Conservation (phyloP, 2,329 filamentous ascomycete species). For the Trichophyton equinum region DNA sequence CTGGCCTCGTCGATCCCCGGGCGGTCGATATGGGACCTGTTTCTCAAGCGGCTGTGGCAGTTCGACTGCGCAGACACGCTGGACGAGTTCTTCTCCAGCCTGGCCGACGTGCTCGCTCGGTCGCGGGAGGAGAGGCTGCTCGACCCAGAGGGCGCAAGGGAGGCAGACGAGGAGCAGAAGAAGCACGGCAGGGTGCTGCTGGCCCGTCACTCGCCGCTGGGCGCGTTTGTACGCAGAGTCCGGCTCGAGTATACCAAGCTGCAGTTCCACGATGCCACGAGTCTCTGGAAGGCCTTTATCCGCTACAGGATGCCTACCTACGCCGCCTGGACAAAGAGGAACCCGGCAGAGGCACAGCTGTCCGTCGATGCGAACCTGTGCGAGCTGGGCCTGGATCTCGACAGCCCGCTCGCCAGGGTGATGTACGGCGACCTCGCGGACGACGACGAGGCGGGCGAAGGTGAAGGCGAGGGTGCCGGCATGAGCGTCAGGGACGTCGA, state of each 20-base stretch:
- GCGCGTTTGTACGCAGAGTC: constrained; percentile 63
- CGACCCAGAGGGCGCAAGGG: constrained; percentile 41
- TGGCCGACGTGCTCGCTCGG: constrained; percentile 47
- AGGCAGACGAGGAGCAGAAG: constrained; percentile 27
- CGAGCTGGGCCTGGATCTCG: constrained; percentile 43
- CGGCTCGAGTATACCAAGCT: constrained; percentile 68
- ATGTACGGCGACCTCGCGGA: constrained; percentile 39
- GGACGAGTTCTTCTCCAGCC: constrained; percentile 58
- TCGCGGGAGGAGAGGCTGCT: constrained; percentile 48
- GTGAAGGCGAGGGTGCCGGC: constrained; percentile 18
- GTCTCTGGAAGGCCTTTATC: constrained; percentile 73
- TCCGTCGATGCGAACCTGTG: constrained; percentile 53
- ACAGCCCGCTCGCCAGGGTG: constrained; percentile 37
- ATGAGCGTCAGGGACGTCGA: constrained; percentile 51
- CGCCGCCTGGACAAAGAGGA: constrained; percentile 44
- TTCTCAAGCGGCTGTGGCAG: constrained; percentile 69
- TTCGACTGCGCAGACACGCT: constrained; percentile 71
- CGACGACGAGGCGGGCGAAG: constrained; percentile 24
- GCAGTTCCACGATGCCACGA: constrained; percentile 64
- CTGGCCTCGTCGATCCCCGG: constrained; percentile 51
- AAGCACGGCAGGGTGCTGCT: constrained; percentile 45
- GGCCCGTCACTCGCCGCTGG: constrained; percentile 64
- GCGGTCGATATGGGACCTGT: constrained; percentile 73
- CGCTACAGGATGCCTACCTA: constrained; percentile 67
- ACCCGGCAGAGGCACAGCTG: constrained; percentile 32